Evolutionary conservation across 2,329 filamentous ascomycete species (phyloP), one percentile per base, ranked within the genome.

Genomic region (Sclerotinia spermophila): DNA sequence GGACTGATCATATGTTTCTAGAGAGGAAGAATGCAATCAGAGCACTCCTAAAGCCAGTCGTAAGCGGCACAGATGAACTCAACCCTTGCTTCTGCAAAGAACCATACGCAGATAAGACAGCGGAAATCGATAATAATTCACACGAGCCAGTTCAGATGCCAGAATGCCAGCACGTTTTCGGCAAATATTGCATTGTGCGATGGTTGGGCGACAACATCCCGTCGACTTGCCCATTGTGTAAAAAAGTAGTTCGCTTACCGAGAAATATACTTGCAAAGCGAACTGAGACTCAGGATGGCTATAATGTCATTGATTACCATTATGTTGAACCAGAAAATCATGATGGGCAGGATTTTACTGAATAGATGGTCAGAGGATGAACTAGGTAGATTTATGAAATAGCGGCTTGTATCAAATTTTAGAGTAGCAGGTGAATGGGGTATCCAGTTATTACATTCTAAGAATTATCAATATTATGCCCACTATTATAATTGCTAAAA

Each of bases 291-390:
- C 24, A 30, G 4, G 35, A 24, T 19, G 7, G 8, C 11, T 30
- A 53, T 2, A 66, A n/a, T 6, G n/a, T 66, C 17, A 35, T 40
- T 17, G 30, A 30, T 27, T 53, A 24, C 6, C 2, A 17, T 27
- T 53, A 30, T 61, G 17, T 2, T 17, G 21, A 30, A 8, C 1
- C 4, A 30, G 24, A 15, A 5, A 13, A 3, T 6, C 15, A 40
- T n/a, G 10, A 5, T 40, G 0, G 8, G 5, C 0, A 13, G 21
- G 15, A 38, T 5, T 0, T 5, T 0, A 17, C 1, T n/a, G 24
- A 17, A 4, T 64, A 17, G 15, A 5, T 4, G 24, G 15, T 24
- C 11, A 11, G 3, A 10, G 17, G 1, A 53, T 40, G 8, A 5
- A 33, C 24, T 27, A 40, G n/a, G 55, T 65, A 5, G 24, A 53